phyloP scores from a whole-genome alignment of 2,329 filamentous ascomycete species.

The Aspergillus sp. region DNA sequence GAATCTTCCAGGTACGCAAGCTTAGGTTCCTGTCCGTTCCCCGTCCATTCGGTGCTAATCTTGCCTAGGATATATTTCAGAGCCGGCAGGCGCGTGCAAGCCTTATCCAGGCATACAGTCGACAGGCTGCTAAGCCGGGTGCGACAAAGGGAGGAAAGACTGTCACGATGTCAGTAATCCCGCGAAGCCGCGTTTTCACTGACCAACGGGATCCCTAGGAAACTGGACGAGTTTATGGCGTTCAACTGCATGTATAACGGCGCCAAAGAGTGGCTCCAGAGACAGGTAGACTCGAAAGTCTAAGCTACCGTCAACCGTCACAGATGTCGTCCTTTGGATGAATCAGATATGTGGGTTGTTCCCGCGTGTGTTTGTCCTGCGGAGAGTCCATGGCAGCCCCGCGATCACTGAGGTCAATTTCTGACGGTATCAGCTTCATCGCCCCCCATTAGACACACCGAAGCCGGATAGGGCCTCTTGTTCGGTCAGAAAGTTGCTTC shows the following conservation, averaged over 20 bases:
- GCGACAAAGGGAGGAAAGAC: slow-evolving; percentile 7
- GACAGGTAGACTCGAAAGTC: neutral
- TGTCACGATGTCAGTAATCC: slow-evolving; percentile 7
- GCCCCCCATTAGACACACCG: too few relatives aligned
- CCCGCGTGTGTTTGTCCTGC: too few relatives aligned
- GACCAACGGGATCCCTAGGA: slow-evolving; percentile 1
- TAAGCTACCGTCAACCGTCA: neutral
- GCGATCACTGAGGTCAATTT: too few relatives aligned
- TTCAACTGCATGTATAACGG: slow-evolving; percentile 11
- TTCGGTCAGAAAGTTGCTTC: too few relatives aligned
- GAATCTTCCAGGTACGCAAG: neutral
- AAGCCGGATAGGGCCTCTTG: too few relatives aligned
- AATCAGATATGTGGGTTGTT: too few relatives aligned
- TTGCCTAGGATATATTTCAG: slow-evolving; percentile 5
- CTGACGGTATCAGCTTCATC: too few relatives aligned
- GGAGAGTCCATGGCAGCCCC: too few relatives aligned
- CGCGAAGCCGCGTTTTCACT: neutral
- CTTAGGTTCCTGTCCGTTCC: too few relatives aligned
- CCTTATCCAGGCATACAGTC: slow-evolving; percentile 17
- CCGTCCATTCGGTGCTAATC: neutral
- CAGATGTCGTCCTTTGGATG: too few relatives aligned
- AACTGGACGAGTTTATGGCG: slow-evolving; percentile 15
- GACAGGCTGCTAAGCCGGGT: slow-evolving; percentile 13
- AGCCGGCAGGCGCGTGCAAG: slow-evolving; percentile 9
- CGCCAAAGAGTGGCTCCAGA: slow-evolving; percentile 5